Evolutionary conservation across 2,329 filamentous ascomycete species (phyloP), one percentile per base, ranked within the genome.

Genomic region (Incumbomyces lentus): DNA sequence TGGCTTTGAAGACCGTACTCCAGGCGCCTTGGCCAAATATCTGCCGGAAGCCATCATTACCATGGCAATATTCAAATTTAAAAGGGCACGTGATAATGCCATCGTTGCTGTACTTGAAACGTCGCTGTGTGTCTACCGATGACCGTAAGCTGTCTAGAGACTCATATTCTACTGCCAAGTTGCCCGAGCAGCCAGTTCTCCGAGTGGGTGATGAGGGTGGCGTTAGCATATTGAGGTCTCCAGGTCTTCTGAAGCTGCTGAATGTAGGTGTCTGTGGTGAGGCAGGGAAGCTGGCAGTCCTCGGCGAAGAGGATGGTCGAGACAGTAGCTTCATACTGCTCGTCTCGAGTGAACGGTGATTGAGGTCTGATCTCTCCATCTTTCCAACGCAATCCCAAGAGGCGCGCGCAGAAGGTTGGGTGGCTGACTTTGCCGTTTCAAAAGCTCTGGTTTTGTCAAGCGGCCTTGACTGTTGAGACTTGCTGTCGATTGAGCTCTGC

Each of bases 1-100:
- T 52, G 10, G 68, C 70, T 50, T 65, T 66, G 56, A 68, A 70
- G 14, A 73, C 70, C 14, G 62, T 64, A 50, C 69, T 72, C 69
- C 69, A 72, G 14, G 62, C 68, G 18, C 70, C 70, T 32, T 60
- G 62, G 18, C 69, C 70, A 44, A 66, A 70, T 44, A 68, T 62
- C 14, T 65, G 42, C 6, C 55, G 59, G 12, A 54, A 55, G 13
- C 60, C 61, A 13, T 44, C 47, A 2, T 48, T 37, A 35, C 57
- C 51, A 38, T 50, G 48, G 37, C 54, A 31, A 33, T 55, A 47
- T 31, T 53, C 50, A 13, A 56, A 36, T 8, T 54, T 48, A 40
- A 52, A 56, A 6, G 52, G 54, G 41, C 53, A 58, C 37, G 45
- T 43, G 6, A 47, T 31, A 2, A 51, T 53, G 11, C 34, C 36